Conservation (phyloP, 2,329 filamentous ascomycete genomes). For the Trichoderma asperellum region DNA sequence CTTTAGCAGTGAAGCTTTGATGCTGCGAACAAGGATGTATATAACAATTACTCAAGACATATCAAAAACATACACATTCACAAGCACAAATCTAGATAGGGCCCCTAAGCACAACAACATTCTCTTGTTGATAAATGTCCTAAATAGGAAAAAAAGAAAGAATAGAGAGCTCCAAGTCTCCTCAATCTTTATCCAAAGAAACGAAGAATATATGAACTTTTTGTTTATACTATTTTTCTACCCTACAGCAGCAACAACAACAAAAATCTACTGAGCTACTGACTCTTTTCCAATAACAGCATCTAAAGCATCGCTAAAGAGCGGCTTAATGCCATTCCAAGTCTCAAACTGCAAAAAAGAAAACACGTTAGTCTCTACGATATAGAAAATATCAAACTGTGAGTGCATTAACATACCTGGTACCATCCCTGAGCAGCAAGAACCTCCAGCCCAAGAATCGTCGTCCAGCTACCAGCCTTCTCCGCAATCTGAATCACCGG, state of each 20-base stretch:
- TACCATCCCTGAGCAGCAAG: slow-evolving; percentile 87
- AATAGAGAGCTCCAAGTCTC: neutral
- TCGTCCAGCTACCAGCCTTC: slow-evolving; percentile 73
- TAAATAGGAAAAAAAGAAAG: neutral
- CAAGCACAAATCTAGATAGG: neutral
- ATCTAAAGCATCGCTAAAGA: slow-evolving; percentile 70
- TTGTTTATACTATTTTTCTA: neutral
- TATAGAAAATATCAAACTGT: neutral
- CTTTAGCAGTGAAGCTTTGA: too few relatives aligned
- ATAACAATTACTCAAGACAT: neutral
- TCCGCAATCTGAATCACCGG: slow-evolving; percentile 82
- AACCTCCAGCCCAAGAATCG: slow-evolving; percentile 85
- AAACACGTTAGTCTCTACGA: neutral
- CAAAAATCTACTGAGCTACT: neutral
- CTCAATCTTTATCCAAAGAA: neutral
- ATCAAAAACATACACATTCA: neutral
- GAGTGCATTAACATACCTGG: slow-evolving; percentile 63
- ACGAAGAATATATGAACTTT: neutral
- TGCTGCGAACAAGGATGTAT: too few relatives aligned
- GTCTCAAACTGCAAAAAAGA: slow-evolving; percentile 64
- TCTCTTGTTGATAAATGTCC: neutral
- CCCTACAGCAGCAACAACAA: neutral
- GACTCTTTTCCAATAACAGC: slow-evolving; percentile 48
- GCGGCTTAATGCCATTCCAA: slow-evolving; percentile 80
- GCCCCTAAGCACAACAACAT: neutral